phyloP scores from a whole-genome alignment of 164 flowering plant genomes.

The Kalanchoe fedtschenkoi region DNA sequence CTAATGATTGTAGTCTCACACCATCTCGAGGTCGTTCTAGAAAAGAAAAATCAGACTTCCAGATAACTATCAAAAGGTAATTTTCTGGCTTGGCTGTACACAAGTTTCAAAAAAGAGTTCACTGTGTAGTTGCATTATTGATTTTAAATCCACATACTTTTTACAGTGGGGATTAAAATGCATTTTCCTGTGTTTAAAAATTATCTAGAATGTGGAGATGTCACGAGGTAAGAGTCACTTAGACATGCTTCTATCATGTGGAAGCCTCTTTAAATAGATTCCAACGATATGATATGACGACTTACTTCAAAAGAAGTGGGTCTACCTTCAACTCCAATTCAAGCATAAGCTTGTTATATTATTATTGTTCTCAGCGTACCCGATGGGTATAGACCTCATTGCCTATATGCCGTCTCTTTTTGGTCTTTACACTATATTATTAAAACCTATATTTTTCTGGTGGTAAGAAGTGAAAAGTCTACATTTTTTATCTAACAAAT shows the following conservation, averaged over 20 bases:
- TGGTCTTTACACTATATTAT: not conserved
- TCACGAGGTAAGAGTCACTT: slow-evolving; percentile 63
- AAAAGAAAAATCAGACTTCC: slow-evolving; percentile 65
- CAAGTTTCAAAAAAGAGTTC: not conserved
- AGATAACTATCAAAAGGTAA: slow-evolving; percentile 61
- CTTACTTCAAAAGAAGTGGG: slow-evolving; percentile 66
- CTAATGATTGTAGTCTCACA: slow-evolving; percentile 69
- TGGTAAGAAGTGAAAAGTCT: not conserved
- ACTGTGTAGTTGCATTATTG: not conserved
- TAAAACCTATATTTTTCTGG: not conserved
- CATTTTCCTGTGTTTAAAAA: slow-evolving; percentile 29
- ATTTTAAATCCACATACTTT: not conserved
- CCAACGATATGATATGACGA: slow-evolving; percentile 29
- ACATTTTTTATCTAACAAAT: not conserved
- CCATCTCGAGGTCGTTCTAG: slow-evolving; percentile 95
- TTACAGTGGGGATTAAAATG: slow-evolving; percentile 39
- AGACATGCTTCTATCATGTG: slow-evolving; percentile 49
- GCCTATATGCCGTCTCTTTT: not conserved
- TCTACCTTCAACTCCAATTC: slow-evolving; percentile 56
- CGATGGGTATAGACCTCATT: slow-evolving; percentile 42
- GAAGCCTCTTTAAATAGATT: slow-evolving; percentile 26
- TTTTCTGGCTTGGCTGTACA: not conserved
- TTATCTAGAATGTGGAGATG: slow-evolving; percentile 50
- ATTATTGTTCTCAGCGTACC: slow-evolving; percentile 72
- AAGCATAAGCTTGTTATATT: slow-evolving; percentile 47